Base-by-base conservation (phyloP, 164 flowering plant genomes). In the Vitis labrusca region DNA sequence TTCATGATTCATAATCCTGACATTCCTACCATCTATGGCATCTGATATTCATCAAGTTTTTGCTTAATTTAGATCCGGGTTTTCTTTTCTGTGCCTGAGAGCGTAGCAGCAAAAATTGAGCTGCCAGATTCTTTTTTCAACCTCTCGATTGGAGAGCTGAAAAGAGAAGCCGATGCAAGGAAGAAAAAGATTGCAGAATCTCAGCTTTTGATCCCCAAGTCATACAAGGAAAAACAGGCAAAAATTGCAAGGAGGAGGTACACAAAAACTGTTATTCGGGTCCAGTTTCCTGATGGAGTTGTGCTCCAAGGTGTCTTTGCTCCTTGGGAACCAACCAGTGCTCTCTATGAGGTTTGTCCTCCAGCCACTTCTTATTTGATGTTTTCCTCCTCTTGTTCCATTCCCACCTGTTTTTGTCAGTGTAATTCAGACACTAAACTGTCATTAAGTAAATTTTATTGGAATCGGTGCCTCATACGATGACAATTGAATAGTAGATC, bases 221-320 rank as follows among this genome's bases (percentile, higher is more conserved):
- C 99, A 17, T 89, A 71, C 67, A 91, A 78, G 80, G 99, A 95
- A 86, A 95, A 88, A 79, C 94, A 90, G 81, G 92, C 91, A 64
- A 89, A 92, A 78, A 87, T 91, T 71, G 87, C 87, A 0, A 85
- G 84, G 77, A 93, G 71, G 74, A 84, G 74, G 78, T 90, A 91
- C 68, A 83, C 50, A 51, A 88, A 71, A 75, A 61, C 94, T 65
- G 62, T 89, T n/a, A 86, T 95, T 29, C 83, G 98, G 32, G 72
- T 95, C 75, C 97, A 92, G 79, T 92, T 95, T 78, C 98, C 98
- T 65, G 98, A 92, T 80, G 93, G 89, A 29, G 97, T 95, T 30
- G 94, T 95, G 56, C 92, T 95, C 50, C 98, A 95, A 81, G 98
- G 88, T 63, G 76, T 88, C 76, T 95, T 95, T 77, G 72, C 79